These are phyloP conservation scores for Synchytrium microbalum DNA, from an alignment of 371 early-diverging fungal genomes.

Conservation along the genomic window DNA sequence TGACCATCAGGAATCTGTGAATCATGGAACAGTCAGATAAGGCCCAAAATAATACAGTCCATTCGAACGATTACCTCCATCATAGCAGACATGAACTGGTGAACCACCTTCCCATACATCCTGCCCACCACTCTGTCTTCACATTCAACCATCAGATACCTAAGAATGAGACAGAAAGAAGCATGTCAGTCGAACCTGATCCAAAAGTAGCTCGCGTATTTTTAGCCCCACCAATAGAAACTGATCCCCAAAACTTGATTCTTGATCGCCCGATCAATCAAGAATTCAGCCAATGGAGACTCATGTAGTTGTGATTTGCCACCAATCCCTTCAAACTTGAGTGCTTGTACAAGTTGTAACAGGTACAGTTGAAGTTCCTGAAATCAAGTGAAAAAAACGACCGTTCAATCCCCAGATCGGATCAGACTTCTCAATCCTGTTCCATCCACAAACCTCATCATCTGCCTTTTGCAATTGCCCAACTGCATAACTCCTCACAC, in stretches of 20 bases:
- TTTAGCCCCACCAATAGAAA: conserved; percentile 70
- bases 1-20: conserved; percentile 52
- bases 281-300: conserved; percentile 76
- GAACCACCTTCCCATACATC: conserved; percentile 80
- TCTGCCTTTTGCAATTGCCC: conserved; percentile 78
- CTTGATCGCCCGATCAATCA: conserved; percentile 71
- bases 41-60: background rate
- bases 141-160: conserved; percentile 89
- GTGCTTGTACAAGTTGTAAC: conserved; percentile 94
- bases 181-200: background rate
- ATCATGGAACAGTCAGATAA: background rate
- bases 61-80: conserved; percentile 34
- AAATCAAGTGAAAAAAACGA: background rate
- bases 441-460: conserved; percentile 79
- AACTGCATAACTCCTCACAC: conserved; percentile 85
- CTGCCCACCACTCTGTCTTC: conserved; percentile 56
- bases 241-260: conserved; percentile 81
- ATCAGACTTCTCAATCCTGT: background rate
- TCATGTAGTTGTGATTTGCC: conserved; percentile 39
- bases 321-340: conserved; percentile 71
- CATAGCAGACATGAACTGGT: conserved; percentile 66
- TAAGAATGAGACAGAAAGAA: conserved; percentile 14
- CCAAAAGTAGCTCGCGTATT: background rate
- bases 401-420: background rate
- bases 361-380: conserved; percentile 84